A percentile compares a stretch with the other conserved stretches of the same genome.
phyloP scores from a whole-genome alignment of 2,329 filamentous ascomycete species.

The Phialemoniopsis sp. region DNA sequence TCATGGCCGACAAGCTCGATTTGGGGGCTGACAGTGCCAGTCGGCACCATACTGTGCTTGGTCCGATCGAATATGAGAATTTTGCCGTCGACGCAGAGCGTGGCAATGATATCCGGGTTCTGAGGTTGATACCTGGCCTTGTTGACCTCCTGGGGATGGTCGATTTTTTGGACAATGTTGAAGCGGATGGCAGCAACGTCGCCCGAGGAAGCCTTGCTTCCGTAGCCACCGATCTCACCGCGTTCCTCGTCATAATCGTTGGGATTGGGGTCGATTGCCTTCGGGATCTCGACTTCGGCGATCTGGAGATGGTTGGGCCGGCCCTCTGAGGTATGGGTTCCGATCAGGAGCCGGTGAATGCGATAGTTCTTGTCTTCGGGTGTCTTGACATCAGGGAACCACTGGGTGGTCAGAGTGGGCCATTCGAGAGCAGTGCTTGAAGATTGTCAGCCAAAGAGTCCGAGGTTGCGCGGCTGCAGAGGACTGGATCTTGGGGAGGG shows the following conservation, averaged over 20 bases:
- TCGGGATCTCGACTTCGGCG: slow-evolving; percentile 89
- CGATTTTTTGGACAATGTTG: slow-evolving; percentile 90
- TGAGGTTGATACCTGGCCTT: slow-evolving; percentile 97
- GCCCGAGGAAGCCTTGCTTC: slow-evolving; percentile 48
- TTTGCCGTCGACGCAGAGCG: slow-evolving; percentile 80
- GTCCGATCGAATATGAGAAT: slow-evolving; percentile 95
- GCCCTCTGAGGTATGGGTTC: slow-evolving; percentile 87
- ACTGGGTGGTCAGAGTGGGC: slow-evolving; percentile 96
- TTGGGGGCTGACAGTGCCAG: slow-evolving; percentile 72
- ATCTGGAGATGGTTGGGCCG: slow-evolving; percentile 92
- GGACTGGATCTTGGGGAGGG: too few relatives aligned
- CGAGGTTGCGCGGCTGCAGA: not conserved
- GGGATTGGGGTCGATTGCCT: slow-evolving; percentile 67
- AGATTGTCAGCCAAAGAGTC: slow-evolving; percentile 7
- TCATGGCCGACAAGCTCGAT: slow-evolving; percentile 82
- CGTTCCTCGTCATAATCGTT: slow-evolving; percentile 87
- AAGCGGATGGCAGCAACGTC: slow-evolving; percentile 77
- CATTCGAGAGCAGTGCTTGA: slow-evolving; percentile 84
- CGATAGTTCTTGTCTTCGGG: slow-evolving; percentile 82
- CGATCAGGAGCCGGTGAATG: slow-evolving; percentile 84
- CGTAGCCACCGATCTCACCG: slow-evolving; percentile 92
- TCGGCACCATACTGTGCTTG: slow-evolving; percentile 79
- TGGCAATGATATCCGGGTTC: slow-evolving; percentile 94
- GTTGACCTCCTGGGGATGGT: slow-evolving; percentile 95
- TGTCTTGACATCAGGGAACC: slow-evolving; percentile 93